Conservation (phyloP, 2,329 filamentous ascomycete genomes). For the Scorias spongiosa region DNA sequence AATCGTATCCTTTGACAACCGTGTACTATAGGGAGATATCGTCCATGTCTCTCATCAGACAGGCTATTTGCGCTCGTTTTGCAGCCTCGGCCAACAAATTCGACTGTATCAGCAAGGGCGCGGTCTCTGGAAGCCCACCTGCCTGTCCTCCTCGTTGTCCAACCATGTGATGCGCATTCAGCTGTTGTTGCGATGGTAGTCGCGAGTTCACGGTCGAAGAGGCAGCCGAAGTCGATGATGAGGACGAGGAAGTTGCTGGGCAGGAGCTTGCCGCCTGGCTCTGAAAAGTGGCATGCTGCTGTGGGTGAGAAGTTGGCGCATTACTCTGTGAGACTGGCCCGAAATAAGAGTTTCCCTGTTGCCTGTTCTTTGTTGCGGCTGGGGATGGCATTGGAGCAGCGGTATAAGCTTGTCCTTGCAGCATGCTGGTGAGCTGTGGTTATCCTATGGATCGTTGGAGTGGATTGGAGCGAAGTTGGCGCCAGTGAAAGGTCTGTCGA, state of each 20-base stretch:
- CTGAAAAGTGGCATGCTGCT: not conserved
- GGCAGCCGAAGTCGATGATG: no score
- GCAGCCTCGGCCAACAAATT: constrained; percentile 82
- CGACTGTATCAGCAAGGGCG: constrained; percentile 61
- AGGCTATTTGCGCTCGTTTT: constrained; percentile 80
- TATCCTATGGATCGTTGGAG: no score
- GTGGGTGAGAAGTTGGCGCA: not conserved
- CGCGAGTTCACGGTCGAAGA: not conserved
- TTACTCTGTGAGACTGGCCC: not conserved
- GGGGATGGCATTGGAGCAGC: not conserved
- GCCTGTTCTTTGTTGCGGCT: not conserved
- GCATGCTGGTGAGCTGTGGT: not conserved
- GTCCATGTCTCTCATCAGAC: constrained; percentile 75
- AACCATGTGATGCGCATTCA: constrained; percentile 9
- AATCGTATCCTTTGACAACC: no score
- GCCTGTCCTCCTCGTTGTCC: constrained; percentile 15
- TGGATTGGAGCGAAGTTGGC: no score
- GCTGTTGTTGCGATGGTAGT: constrained; percentile 17
- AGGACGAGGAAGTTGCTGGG: no score
- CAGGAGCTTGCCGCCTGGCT: no score
- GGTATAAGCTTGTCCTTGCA: not conserved
- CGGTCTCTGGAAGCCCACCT: constrained; percentile 28
- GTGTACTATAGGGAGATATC: constrained; percentile 19
- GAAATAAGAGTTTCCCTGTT: not conserved
- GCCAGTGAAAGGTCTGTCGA: no score